A percentile compares a stretch with the other conserved stretches of the same genome.
phyloP scores from a whole-genome alignment of 306 rosid species.

The Betula pendula region DNA sequence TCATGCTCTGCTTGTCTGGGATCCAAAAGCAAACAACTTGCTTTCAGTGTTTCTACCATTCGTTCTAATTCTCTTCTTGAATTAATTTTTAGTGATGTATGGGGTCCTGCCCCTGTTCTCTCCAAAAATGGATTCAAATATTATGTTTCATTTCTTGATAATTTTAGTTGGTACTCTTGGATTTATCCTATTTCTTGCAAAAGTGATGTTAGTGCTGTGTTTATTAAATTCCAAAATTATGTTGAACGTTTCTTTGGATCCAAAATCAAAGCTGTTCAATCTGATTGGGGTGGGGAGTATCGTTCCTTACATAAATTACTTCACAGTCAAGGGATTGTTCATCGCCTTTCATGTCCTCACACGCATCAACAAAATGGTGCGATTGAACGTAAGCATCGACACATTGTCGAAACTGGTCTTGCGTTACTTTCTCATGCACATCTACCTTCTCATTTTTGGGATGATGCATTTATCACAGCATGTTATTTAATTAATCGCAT shows the following conservation, averaged over 20 bases:
- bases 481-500: background rate
- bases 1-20: background rate
- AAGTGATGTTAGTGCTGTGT: too few relatives aligned
- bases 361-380: background rate
- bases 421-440: background rate
- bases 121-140: background rate
- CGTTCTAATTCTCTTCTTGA: too few relatives aligned
- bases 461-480: background rate
- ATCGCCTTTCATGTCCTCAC: background rate
- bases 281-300: background rate
- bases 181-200: too few relatives aligned
- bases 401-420: background rate
- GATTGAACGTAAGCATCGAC: too few relatives aligned
- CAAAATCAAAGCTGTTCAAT: too few relatives aligned
- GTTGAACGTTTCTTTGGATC: too few relatives aligned
- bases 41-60: too few relatives aligned
- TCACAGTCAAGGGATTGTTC: background rate
- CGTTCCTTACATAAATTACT: accelerated
- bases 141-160: too few relatives aligned
- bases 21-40: background rate
- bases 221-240: too few relatives aligned
- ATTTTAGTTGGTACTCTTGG: too few relatives aligned
- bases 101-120: background rate
- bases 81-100: too few relatives aligned
- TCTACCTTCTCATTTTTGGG: background rate